Base-by-base conservation (phyloP, 2,329 filamentous ascomycete species). In the Diplodia intermedia region DNA sequence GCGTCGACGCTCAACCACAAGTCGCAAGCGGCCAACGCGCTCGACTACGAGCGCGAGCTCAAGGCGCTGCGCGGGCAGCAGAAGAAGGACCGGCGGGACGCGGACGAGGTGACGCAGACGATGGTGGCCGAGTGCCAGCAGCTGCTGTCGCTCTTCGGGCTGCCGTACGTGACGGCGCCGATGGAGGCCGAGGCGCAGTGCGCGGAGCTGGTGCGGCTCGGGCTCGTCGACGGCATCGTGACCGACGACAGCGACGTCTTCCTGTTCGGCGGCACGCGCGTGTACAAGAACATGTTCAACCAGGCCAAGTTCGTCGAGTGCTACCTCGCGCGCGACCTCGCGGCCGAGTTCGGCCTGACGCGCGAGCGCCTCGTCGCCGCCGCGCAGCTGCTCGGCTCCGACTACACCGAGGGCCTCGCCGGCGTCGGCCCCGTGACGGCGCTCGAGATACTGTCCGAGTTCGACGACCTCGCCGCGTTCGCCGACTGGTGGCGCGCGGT, bases 211-310 rank as follows among this genome's bases (percentile, higher is more conserved):
- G 94, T 99, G 0, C 82, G 82, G 0, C 83, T 98, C 0, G 92
- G 93, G 0, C 87, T 98, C 0, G 96, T 99, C 9, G 96, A 99
- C 77, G 95, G 96, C 14, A 97, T 99, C 70, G 94, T 99, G 36
- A 99, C 96, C 0, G 95, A 99, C 75, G 95, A 99, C 77, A 96
- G 91, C 2, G 95, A 99, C 82, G 96, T 90, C 0, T 99, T 99
- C 75, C 86, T 99, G 0, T 99, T 99, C 78, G 96, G 95, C 20
- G 96, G 95, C 47, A 99, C 93, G 0, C 86, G 94, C 20, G 91
- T 99, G 26, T 99, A 99, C 85, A 99, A 99, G 79, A 99, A 99
- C 82, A 97, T 99, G 93, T 99, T 99, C 84, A 99, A 97, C 79
- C 90, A 93, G 73, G 95, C 95, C 79, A 99, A 99, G 77, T 97